Evolutionary conservation across 2,329 filamentous ascomycete species (phyloP), one percentile per base, ranked within the genome.

Genomic region (Colletotrichum tropicale): DNA sequence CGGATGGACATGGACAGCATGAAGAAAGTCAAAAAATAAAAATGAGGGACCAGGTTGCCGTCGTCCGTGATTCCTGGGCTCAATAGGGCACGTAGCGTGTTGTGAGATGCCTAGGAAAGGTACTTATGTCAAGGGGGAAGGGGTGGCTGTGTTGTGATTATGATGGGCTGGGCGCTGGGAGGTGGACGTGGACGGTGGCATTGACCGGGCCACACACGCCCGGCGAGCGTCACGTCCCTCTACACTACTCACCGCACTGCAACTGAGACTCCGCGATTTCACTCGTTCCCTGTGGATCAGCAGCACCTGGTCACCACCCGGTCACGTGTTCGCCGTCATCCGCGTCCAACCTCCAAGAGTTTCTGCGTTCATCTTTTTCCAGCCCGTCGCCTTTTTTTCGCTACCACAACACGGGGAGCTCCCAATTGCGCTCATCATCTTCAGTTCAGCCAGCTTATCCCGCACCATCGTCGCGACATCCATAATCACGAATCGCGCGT

Each of bases 391-490:
- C 70, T 71, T 75, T 62, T 76, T 66, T 52, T 70, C 43, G 70
- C 74, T 78, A 81, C 78, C 81, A 83, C 78, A 80, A 82, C 79
- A 81, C 80, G 81, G 78, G 79, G 78, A 80, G 80, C 81, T 81
- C 76, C 77, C 80, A 83, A 80, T 81, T 80, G 82, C 82, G 82
- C 81, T 78, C 79, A 79, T 76, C 79, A 83, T 83, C 81, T 66
- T 77, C 76, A 78, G 78, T 78, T 78, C 78, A 73, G 75, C 65
- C 77, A 78, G 66, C 76, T 71, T 61, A 71, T 71, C 74, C 43
- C 32, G 36, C 32, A 66, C 52, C 74, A 76, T 76, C 71, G 66
- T 76, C 66, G 74, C 74, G 74, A 71, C 55, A 55, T 58, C 55
- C 52, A 61, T 38, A 62, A 38, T 48, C 74, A 75, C 71, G 66